Evolutionary conservation across 345 rosid genomes (phyloP), one percentile per base, ranked within the genome.

Genomic region (Euphorbia peplus): DNA sequence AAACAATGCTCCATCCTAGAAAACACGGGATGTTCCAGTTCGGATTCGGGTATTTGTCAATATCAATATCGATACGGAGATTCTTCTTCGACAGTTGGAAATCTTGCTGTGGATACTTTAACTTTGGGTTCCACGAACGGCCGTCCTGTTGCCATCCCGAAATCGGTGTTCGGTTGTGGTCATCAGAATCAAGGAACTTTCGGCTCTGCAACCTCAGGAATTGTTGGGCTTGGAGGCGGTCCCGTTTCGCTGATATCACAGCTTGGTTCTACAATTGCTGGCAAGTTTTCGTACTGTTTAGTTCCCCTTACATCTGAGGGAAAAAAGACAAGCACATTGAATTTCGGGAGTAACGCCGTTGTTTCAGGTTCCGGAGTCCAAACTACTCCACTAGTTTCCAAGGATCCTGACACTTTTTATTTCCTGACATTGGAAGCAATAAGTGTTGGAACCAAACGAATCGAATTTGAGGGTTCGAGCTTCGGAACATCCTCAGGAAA

Each of bases 151-250:
- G 12, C 73, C n/a, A 15, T 87, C 4, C 82, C 80, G 0, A 78
- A 71, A 0, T 73, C 78, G 0, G 46, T 83, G 4, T 68, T 87
- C 4, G 95, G 91, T 2, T 91, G 91, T 53, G 89, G 92, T 2
- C 80, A 74, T 53, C 30, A 77, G 64, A 85, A 81, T 47, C 82
- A 52, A 0, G 87, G 86, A n/a, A 70, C 83, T 9, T 83, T 89
- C 50, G 56, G 44, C 10, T 60, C 57, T 8, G 57, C 76, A 19
- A 78, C 79, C 7, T 78, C 89, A 0, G 93, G 97, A 0, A 73
- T 91, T 37, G 52, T 86, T 1, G 91, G 93, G 22, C 87, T 87
- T 2, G 96, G 91, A 5, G 86, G 85, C 0, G 91, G 97, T 0
- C 19, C 52, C 0, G 28, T 80, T 56, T 86, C 97, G 0, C 77